Evolutionary conservation across 2,329 filamentous ascomycete species (phyloP), one percentile per base, ranked within the genome.

Genomic region (Fusarium torreyae): DNA sequence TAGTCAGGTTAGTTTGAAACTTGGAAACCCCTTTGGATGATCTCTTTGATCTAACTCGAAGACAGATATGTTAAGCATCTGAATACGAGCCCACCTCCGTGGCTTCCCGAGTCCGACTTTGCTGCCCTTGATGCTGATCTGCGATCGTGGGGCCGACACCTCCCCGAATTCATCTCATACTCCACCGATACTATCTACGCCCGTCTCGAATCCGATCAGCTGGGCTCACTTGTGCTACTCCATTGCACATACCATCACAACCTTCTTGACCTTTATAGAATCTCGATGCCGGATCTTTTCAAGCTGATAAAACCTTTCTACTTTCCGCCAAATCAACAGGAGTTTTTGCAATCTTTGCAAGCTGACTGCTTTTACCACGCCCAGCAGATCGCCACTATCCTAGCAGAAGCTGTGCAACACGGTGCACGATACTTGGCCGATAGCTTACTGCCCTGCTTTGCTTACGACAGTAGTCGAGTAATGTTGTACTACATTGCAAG

Each of bases 401-500:
- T 82, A 18, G 77, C 79, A 8, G 79, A 82, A 53, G 79, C 81
- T 9, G 78, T 78, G 4, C 77, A 79, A 38, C 81, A 83, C 63
- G 83, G 82, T 15, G 71, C 77, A 7, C 72, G 79, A 6, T 78
- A 81, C 36, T 66, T 85, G 24, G 81, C 82, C 0, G 83, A 85
- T 45, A 82, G 80, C 44, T 73, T 83, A 71, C 75, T 84, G 31
- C 82, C 82, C 2, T 83, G 81, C 17, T 84, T 84, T 60, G 78
- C 81, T 3, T 84, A 83, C 66, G 82, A 84, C 55, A 84, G 82
- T 65, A 83, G 80, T 49, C 78, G 83, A 6, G 80, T 84, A 38
- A 83, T 85, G 80, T 70, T 85, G 2, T 84, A 85, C 68, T 84
- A 84, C 57, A 77, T 83, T n/a, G 82, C 81, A 6, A 78, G 81